These are phyloP conservation scores for Diplocarpon mali DNA, from an alignment of 2,329 filamentous ascomycete genomes.

Conservation along the genomic window DNA sequence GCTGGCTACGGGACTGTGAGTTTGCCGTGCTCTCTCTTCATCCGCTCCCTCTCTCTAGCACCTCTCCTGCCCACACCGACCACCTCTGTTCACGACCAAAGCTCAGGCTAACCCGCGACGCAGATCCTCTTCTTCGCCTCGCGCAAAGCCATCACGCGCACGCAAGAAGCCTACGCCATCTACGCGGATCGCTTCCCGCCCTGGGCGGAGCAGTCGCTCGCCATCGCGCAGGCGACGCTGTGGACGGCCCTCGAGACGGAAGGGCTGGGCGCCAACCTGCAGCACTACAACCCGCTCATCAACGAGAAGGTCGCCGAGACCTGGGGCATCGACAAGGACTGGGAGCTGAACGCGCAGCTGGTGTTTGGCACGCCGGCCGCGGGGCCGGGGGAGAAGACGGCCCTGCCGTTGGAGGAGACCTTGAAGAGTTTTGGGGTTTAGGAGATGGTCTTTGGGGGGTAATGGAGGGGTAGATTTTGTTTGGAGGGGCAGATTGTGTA, in stretches of 20 bases:
- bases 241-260: constrained; percentile 79
- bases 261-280: constrained; percentile 77
- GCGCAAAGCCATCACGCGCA: constrained; percentile 49
- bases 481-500: no score
- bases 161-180: constrained; percentile 57
- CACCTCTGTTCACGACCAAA: neutral
- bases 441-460: neutral
- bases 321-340: constrained; percentile 61
- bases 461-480: no score
- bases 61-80: no score
- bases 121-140: constrained; percentile 81
- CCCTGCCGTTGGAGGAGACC: constrained; percentile 47
- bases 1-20: constrained; percentile 64
- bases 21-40: constrained; percentile 12
- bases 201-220: constrained; percentile 68
- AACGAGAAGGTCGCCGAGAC: constrained; percentile 56
- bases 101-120: neutral
- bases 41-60: neutral
- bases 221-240: constrained; percentile 70
- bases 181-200: constrained; percentile 71
- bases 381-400: constrained; percentile 50
- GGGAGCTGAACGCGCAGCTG: constrained; percentile 72
- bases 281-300: constrained; percentile 87
- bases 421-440: constrained; percentile 49
- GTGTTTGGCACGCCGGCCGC: constrained; percentile 61